Percentiles rank a stretch among this genome's conserved stretches.
These are phyloP conservation scores for Tolypocladium sp. DNA, from an alignment of 2,329 filamentous ascomycete genomes.

Conservation along the genomic window DNA sequence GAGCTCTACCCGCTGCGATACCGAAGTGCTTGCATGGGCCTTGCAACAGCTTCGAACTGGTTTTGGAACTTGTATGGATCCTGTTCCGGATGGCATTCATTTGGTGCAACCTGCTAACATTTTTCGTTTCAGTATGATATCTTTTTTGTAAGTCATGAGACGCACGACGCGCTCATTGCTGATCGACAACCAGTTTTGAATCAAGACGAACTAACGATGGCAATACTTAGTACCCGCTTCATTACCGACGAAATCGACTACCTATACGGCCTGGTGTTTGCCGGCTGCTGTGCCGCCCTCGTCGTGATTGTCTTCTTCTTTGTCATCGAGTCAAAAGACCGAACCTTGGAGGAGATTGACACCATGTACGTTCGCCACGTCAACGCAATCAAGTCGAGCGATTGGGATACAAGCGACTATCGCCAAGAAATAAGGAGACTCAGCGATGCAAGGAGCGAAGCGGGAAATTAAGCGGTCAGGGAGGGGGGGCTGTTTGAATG, in stretches of 20 bases:
- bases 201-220: conserved; percentile 10
- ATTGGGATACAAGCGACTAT: conserved; percentile 12
- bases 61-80: conserved; percentile 49
- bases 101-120: conserved; percentile 3
- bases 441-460: neutral
- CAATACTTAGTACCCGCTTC: conserved; percentile 49
- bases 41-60: conserved; percentile 52
- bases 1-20: conserved; percentile 55
- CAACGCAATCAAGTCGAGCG: conserved; percentile 36
- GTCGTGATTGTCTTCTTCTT: conserved; percentile 65
- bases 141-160: conserved; percentile 31
- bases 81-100: conserved; percentile 23
- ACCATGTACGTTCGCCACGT: conserved; percentile 57
- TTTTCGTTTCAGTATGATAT: conserved; percentile 23
- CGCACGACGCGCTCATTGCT: neutral
- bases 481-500: neutral
- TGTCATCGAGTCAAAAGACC: conserved; percentile 63
- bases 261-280: conserved; percentile 63
- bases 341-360: conserved; percentile 67
- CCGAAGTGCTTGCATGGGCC: conserved; percentile 42
- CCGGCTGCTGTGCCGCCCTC: conserved; percentile 54
- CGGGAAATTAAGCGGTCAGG: neutral
- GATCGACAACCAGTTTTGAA: neutral
- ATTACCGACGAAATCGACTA: conserved; percentile 63
- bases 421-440: neutral